Base-by-base conservation (phyloP, 169 alveolate species). In the Plasmodium cynomolgi region DNA sequence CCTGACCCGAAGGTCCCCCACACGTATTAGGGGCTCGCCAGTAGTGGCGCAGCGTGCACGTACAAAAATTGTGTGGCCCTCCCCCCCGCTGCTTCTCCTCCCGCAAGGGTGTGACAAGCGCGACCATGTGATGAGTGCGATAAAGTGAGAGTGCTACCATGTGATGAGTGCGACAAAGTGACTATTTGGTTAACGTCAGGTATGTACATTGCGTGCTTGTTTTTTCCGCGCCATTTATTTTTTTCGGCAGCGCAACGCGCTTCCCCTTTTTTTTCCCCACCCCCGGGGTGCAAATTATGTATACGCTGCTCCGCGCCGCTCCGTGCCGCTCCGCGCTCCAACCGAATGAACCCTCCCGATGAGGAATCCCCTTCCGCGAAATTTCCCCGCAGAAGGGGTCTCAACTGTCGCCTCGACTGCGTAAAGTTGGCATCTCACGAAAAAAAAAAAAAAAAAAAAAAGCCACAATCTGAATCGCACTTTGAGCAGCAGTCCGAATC, bases 1-100 rank as follows among this genome's bases (percentile, higher is more conserved):
- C 95, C 95, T 13, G 95, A 91, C 54, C 95, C 95, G 15, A 68
- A 44, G 11, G 50, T 72, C 26, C 92, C 95, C 1, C 74, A 56
- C n/a, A 33, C 91, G 33, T 90, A 90, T 37, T 90, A 50, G 62
- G 23, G 54, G 11, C 8, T 26, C 3, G 17, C 26, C 26, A 15
- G 34, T 17, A 39, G 17, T 0, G 33, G 0, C 37, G 1, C 8
- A 0, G 0, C 17, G 72, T 26, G 71, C 9, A n/a, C 7, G 9
- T 9, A 82, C n/a, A 0, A 5, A 17, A 26, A 23, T 54, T 15
- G 62, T 50, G 62, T 50, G 2, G 62, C 62, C 62, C 26, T 9
- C n/a, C 20, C 58, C 13, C n/a, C 20, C 58, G 50, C 15, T 13
- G 58, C n/a, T 9, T 47, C 58, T 15, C 62, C 62, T 11, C 56